A percentile compares a stretch with the other conserved stretches of the same genome.
phyloP scores from a whole-genome alignment of 192 early-diverging fungal genomes.

The Podila epicladia region DNA sequence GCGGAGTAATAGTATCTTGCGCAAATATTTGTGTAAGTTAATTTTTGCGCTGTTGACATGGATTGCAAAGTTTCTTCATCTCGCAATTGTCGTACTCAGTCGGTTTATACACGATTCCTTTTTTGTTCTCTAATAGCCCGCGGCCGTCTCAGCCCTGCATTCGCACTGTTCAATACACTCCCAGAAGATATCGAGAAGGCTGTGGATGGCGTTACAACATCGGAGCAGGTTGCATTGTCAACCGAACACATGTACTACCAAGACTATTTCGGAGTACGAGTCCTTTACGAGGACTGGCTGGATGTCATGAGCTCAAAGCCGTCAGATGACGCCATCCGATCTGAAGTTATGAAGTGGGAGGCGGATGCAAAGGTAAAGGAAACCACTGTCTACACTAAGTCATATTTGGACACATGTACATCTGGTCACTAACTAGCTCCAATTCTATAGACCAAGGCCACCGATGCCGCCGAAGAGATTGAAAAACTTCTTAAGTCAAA shows the following conservation, averaged over 20 bases:
- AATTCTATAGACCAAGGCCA: constrained; percentile 13
- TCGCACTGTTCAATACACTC: constrained; percentile 24
- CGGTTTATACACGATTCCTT: background rate
- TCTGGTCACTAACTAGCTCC: too few relatives aligned
- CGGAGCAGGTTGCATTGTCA: constrained; percentile 8
- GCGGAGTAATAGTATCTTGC: background rate
- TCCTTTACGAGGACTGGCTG: constrained; percentile 25
- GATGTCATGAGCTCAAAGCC: constrained; percentile 2
- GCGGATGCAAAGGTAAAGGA: constrained; percentile 12
- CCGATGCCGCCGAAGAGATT: constrained; percentile 24
- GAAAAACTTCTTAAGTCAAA: constrained; percentile 24
- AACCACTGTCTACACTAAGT: background rate
- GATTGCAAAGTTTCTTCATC: background rate
- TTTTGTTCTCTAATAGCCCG: background rate
- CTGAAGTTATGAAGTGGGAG: constrained; percentile 18
- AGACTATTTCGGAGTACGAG: constrained; percentile 21
- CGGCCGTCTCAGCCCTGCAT: constrained; percentile 32
- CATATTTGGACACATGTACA: too few relatives aligned
- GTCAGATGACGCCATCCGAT: background rate
- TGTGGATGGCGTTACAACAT: background rate
- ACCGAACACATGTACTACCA: constrained; percentile 30
- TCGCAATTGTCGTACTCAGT: background rate
- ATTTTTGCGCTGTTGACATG: background rate
- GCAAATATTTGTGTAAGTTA: background rate
- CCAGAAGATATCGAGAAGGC: constrained; percentile 18